Percentiles rank a stretch among this genome's conserved stretches.
Conservation (phyloP, 78 protist species). For the Anaeramoeba flamelloides region DNA sequence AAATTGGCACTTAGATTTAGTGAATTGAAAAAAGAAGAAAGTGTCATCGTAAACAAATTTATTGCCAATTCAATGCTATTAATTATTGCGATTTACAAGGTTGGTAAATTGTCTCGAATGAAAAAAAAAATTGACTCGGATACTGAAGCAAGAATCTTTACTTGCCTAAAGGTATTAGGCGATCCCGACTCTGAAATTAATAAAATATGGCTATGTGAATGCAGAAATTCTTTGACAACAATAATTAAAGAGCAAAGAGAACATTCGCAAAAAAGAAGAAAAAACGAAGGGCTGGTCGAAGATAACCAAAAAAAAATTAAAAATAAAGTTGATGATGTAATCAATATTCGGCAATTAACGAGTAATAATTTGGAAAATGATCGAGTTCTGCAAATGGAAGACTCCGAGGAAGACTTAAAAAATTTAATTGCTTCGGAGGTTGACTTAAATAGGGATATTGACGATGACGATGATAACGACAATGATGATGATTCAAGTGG, state of each 20-base stretch:
- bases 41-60: no score
- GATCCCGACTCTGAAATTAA: not conserved
- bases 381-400: not conserved
- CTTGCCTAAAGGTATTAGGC: not conserved
- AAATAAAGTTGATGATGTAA: not conserved
- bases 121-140: not conserved
- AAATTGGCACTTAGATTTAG: no score
- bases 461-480: not conserved
- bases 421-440: no score
- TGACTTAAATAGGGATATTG: no score
- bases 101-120: not conserved
- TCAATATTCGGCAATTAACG: not conserved
- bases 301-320: not conserved
- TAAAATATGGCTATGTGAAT: not conserved
- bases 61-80: not conserved
- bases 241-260: not conserved
- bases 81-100: not conserved
- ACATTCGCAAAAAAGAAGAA: not conserved
- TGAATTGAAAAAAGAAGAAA: no score
- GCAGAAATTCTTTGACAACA: not conserved
- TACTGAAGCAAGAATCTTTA: not conserved
- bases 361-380: no score
- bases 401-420: not conserved
- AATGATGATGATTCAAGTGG: not conserved
- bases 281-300: not conserved